Evolutionary conservation across 345 rosid genomes (phyloP).

Genomic region (Gossypium raimondii): DNA sequence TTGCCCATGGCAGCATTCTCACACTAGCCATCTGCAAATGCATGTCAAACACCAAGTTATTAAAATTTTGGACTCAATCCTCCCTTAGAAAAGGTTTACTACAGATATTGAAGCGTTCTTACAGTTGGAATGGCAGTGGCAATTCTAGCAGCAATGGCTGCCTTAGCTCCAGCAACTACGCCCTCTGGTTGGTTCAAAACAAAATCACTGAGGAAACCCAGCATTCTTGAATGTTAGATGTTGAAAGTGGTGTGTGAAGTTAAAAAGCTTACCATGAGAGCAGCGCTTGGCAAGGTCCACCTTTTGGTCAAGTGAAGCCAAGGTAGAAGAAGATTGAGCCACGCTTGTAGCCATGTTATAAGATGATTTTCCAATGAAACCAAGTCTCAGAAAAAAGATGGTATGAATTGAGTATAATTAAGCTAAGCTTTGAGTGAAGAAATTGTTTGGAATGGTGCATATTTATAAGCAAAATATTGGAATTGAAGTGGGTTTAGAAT

Average conservation of each 20-base stretch:
- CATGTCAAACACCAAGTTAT: neutral
- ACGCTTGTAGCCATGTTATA: conserved; percentile 14
- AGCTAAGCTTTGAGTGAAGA: conserved; percentile 4
- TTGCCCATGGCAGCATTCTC: conserved; percentile 81
- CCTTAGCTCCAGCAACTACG: conserved; percentile 82
- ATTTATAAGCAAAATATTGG: conserved; percentile 17
- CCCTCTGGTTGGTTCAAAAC: conserved; percentile 46
- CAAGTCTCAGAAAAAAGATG: neutral
- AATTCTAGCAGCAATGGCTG: conserved; percentile 61
- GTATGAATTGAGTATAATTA: neutral
- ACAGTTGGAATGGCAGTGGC: conserved; percentile 84
- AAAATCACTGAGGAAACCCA: too few species aligned
- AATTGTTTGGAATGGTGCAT: neutral
- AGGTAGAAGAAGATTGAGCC: conserved; percentile 40
- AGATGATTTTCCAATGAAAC: neutral
- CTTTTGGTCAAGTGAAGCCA: conserved; percentile 52
- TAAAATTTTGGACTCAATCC: too few species aligned
- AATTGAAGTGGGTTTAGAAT: conserved; percentile 13
- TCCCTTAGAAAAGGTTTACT: neutral
- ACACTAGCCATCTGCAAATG: conserved; percentile 57
- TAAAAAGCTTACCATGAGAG: conserved; percentile 35
- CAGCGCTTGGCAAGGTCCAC: conserved; percentile 61
- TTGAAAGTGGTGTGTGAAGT: neutral
- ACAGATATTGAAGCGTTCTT: conserved; percentile 16
- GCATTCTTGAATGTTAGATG: too few species aligned